Conservation (phyloP, 768 basidiomycete species). For the Dioszegia crocea region DNA sequence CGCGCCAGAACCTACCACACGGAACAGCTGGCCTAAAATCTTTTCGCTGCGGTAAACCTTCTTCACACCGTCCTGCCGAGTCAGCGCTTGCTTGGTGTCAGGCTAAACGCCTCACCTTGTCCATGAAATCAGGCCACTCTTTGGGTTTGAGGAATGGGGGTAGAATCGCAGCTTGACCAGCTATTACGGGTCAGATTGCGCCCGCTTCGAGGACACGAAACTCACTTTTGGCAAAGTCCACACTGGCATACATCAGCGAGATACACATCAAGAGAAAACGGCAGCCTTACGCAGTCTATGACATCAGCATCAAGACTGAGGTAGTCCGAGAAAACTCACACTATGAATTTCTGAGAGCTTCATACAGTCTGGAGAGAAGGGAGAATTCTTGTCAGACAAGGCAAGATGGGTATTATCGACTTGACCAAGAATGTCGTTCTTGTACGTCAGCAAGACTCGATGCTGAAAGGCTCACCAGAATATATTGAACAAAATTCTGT, state of each 20-base stretch:
- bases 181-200: slow-evolving; percentile 12
- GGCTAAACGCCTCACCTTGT: slow-evolving; percentile 27
- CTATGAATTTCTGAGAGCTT: slow-evolving; percentile 42
- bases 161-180: slow-evolving; percentile 37
- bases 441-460: not conserved
- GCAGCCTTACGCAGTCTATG: slow-evolving; percentile 28
- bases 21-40: slow-evolving; percentile 42
- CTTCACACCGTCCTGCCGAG: slow-evolving; percentile 22
- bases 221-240: slow-evolving; percentile 49
- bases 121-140: slow-evolving; percentile 49
- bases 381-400: slow-evolving; percentile 25
- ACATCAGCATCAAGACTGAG: not conserved
- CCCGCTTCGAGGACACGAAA: not conserved
- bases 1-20: slow-evolving; percentile 21
- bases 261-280: not conserved
- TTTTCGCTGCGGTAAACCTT: slow-evolving; percentile 37
- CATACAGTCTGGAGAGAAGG: slow-evolving; percentile 32
- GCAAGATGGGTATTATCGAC: slow-evolving; percentile 46
- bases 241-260: slow-evolving; percentile 18
- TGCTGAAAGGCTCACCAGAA: slow-evolving; percentile 20
- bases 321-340: slow-evolving; percentile 19
- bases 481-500: slow-evolving; percentile 46
- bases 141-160: slow-evolving; percentile 23
- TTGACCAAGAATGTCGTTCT: slow-evolving; percentile 47
- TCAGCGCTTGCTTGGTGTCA: not conserved